A percentile compares a stretch with the other conserved stretches of the same genome.
These are phyloP conservation scores for Yamadazyma dendronema DNA, from an alignment of 1,139 yeast species.

Conservation along the genomic window DNA sequence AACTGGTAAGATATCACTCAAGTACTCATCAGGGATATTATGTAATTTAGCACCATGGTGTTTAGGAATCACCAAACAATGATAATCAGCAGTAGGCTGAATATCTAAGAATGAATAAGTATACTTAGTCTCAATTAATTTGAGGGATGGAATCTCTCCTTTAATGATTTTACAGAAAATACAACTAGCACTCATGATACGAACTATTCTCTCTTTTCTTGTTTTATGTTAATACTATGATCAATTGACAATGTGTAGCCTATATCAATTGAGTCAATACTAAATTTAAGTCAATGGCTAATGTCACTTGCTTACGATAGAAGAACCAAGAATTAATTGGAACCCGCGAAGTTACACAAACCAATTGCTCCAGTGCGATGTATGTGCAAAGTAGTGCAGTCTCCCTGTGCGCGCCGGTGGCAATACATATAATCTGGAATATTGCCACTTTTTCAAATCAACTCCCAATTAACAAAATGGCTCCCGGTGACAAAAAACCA, in stretches of 20 bases:
- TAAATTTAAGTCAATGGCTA: no score
- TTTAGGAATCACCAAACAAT: slow-evolving; percentile 85
- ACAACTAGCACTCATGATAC: slow-evolving; percentile 36
- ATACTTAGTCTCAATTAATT: slow-evolving; percentile 76
- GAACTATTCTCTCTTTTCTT: background rate
- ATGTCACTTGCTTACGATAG: background rate
- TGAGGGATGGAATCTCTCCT: slow-evolving; percentile 91
- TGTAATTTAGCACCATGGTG: slow-evolving; percentile 90
- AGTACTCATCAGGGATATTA: slow-evolving; percentile 85
- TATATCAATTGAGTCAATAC: background rate
- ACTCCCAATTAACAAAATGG: background rate
- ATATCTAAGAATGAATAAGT: slow-evolving; percentile 87
- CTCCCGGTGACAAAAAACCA: slow-evolving; percentile 33
- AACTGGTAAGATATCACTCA: slow-evolving; percentile 80
- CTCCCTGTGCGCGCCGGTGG: slow-evolving; percentile 9
- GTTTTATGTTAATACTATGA: background rate
- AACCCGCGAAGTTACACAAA: no score
- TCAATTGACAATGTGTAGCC: no score
- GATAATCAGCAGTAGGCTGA: slow-evolving; percentile 88
- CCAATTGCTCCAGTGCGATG: no score
- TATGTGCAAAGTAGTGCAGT: no score
- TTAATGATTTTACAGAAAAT: slow-evolving; percentile 90
- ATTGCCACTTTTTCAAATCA: background rate
- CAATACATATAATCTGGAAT: slow-evolving; percentile 6
- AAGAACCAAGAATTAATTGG: slow-evolving; percentile 1